Percentiles rank a stretch among this genome's conserved stretches.
phyloP scores from a whole-genome alignment of 345 rosid genomes.

The Boechera stricta region DNA sequence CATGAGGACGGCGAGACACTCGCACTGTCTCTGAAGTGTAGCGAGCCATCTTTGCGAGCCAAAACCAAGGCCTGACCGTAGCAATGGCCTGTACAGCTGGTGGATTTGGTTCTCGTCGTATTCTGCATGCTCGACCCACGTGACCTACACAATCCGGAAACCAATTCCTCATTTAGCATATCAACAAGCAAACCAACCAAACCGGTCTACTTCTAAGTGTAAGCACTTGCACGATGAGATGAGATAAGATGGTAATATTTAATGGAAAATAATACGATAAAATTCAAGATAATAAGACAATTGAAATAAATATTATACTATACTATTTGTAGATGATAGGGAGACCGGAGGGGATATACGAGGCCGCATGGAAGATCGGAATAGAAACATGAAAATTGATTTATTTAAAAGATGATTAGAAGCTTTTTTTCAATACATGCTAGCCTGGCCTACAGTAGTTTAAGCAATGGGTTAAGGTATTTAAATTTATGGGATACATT shows the following conservation, averaged over 20 bases:
- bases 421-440: constrained; percentile 20
- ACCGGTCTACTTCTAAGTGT: constrained; percentile 11
- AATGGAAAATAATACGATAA: constrained; percentile 12
- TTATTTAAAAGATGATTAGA: constrained; percentile 45
- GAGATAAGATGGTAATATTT: background rate
- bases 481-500: too few relatives aligned
- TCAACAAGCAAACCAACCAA: constrained; percentile 17
- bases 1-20: constrained; percentile 63
- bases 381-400: constrained; percentile 32
- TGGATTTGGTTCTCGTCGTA: constrained; percentile 65
- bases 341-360: constrained; percentile 25
- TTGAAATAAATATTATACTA: background rate
- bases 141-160: constrained; percentile 45
- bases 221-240: background rate
- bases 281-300: constrained; percentile 28
- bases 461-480: too few relatives aligned
- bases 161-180: constrained; percentile 17
- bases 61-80: constrained; percentile 66
- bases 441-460: too few relatives aligned
- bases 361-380: constrained; percentile 39
- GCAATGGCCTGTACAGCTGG: constrained; percentile 60
- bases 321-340: constrained; percentile 12
- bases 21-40: constrained; percentile 69
- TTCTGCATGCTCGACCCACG: constrained; percentile 61
- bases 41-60: constrained; percentile 74